These are phyloP conservation scores for Colletotrichum coccodes DNA, from an alignment of 2,329 filamentous ascomycete species.

Conservation along the genomic window DNA sequence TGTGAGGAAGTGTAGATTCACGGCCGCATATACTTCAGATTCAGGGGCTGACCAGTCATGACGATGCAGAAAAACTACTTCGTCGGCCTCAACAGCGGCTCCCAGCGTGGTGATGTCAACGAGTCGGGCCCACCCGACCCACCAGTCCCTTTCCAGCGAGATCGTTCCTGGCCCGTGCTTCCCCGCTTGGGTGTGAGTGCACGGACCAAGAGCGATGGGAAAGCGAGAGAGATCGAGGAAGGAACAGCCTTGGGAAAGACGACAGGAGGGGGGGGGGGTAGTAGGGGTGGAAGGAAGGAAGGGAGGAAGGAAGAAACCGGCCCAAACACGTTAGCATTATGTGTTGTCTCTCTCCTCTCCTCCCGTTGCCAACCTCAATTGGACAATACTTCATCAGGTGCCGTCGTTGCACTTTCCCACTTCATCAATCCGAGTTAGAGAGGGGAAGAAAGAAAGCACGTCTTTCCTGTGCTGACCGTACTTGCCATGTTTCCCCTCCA, in stretches of 20 bases:
- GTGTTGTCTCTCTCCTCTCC: too few species aligned
- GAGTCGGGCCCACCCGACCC: neutral
- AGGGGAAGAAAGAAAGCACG: neutral
- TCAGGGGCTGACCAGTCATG: neutral
- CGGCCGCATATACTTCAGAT: neutral
- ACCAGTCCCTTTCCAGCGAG: neutral
- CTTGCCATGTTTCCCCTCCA: too few species aligned
- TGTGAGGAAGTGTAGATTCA: neutral
- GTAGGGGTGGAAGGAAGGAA: neutral
- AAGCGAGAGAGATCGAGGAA: neutral
- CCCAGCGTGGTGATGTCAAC: constrained; percentile 34
- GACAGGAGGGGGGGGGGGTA: too few species aligned
- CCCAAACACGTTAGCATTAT: neutral
- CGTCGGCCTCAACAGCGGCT: constrained; percentile 1
- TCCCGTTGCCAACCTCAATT: too few species aligned
- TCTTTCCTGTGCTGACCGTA: too few species aligned
- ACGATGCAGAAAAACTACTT: constrained; percentile 5
- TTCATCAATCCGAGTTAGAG: neutral
- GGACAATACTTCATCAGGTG: neutral
- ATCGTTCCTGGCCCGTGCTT: neutral
- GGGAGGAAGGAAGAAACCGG: neutral
- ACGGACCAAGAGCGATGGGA: neutral
- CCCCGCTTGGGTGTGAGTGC: neutral
- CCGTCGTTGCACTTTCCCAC: neutral
- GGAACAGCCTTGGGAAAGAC: neutral